Evolutionary conservation across 2,329 filamentous ascomycete genomes (phyloP).

Genomic region (Xylariaceae sp.): DNA sequence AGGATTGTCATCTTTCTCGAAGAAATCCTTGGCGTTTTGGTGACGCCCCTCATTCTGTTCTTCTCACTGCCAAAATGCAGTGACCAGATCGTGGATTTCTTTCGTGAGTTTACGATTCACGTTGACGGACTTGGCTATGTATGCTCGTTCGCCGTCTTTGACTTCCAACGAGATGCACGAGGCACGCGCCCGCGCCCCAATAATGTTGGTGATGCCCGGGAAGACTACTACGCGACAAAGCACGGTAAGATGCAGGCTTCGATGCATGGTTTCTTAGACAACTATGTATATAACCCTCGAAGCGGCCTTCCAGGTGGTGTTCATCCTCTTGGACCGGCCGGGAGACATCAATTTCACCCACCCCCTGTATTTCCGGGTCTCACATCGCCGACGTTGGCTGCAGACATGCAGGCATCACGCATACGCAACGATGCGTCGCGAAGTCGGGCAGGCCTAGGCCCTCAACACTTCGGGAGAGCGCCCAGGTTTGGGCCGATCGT

Average conservation of each 20-base stretch:
- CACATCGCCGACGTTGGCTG: slow-evolving; percentile 54
- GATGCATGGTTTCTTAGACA: slow-evolving; percentile 90
- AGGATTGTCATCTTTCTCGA: slow-evolving; percentile 88
- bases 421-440: slow-evolving; percentile 42
- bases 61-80: slow-evolving; percentile 81
- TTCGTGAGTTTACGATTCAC: slow-evolving; percentile 94
- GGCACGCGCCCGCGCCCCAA: slow-evolving; percentile 37
- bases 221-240: slow-evolving; percentile 91
- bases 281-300: slow-evolving; percentile 74
- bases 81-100: slow-evolving; percentile 94
- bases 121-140: slow-evolving; percentile 95
- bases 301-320: slow-evolving; percentile 55
- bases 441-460: slow-evolving; percentile 35
- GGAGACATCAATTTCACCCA: slow-evolving; percentile 61
- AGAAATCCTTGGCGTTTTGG: slow-evolving; percentile 85
- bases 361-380: slow-evolving; percentile 70
- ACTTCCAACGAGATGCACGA: slow-evolving; percentile 77
- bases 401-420: slow-evolving; percentile 51
- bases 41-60: slow-evolving; percentile 84
- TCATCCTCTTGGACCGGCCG: slow-evolving; percentile 45
- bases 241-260: slow-evolving; percentile 98
- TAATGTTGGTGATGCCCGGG: slow-evolving; percentile 59
- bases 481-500: slow-evolving; percentile 42
- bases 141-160: slow-evolving; percentile 95
- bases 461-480: slow-evolving; percentile 35